phyloP scores from a whole-genome alignment of 805 yeast species.

The Yamadazyma tumulicola region DNA sequence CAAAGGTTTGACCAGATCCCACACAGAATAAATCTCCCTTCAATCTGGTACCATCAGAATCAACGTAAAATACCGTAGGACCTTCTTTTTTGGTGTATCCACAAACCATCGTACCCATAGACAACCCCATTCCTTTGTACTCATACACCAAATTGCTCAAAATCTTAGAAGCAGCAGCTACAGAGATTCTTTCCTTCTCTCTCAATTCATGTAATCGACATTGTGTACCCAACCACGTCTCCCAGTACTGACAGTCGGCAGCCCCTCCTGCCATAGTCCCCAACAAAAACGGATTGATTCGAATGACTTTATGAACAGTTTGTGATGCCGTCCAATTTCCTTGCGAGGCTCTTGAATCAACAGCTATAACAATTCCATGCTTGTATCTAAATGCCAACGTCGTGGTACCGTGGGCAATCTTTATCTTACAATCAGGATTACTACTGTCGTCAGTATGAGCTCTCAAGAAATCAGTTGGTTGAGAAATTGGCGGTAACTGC shows the following conservation, averaged over 20 bases:
- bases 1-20: slow-evolving; percentile 99
- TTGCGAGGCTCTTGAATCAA: slow-evolving; percentile 96
- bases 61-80: slow-evolving; percentile 93
- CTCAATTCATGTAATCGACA: slow-evolving; percentile 92
- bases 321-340: slow-evolving; percentile 98
- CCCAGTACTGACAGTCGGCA: slow-evolving; percentile 99
- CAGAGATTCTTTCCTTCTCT: slow-evolving; percentile 91
- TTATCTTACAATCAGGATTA: slow-evolving; percentile 92
- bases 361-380: slow-evolving; percentile 95
- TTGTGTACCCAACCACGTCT: slow-evolving; percentile 96
- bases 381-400: slow-evolving; percentile 94
- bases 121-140: slow-evolving; percentile 96
- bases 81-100: slow-evolving; percentile 95
- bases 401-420: slow-evolving; percentile 98
- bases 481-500: slow-evolving; percentile 76
- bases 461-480: slow-evolving; percentile 87
- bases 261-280: slow-evolving; percentile 99
- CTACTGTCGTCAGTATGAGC: slow-evolving; percentile 97
- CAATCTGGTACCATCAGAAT: slow-evolving; percentile 93
- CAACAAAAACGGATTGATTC: slow-evolving; percentile 88
- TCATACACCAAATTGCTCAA: slow-evolving; percentile 84
- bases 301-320: slow-evolving; percentile 95
- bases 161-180: slow-evolving; percentile 95
- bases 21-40: slow-evolving; percentile 95
- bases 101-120: slow-evolving; percentile 99